A percentile compares a stretch with the other conserved stretches of the same genome.
Evolutionary conservation across 73 alveolate genomes (phyloP).

Genomic region (Paramecium octaurelia): DNA sequence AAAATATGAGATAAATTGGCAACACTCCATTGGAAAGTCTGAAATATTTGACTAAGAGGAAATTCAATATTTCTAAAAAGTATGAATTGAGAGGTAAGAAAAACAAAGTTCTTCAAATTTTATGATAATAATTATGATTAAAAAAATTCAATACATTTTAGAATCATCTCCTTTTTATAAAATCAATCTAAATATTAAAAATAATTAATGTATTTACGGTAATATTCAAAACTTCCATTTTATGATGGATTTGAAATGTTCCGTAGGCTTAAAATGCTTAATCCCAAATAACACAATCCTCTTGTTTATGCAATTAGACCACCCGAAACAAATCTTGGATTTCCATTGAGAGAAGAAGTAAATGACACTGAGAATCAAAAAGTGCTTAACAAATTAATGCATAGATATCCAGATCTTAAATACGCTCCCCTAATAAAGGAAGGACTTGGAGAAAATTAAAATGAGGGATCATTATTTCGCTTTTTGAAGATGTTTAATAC

Average conservation of each 20-base stretch:
- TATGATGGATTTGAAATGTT: constrained; percentile 1
- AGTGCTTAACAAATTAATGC: neutral
- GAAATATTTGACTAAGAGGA: neutral
- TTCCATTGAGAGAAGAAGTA: neutral
- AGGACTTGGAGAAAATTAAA: neutral
- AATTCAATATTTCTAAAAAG: neutral
- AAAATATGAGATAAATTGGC: neutral
- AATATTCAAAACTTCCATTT: neutral
- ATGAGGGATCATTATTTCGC: neutral
- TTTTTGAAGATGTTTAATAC: neutral
- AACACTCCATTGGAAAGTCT: neutral
- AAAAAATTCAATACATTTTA: neutral
- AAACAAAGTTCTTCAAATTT: neutral
- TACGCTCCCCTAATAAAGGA: neutral
- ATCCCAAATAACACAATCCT: neutral
- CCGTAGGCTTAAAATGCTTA: neutral
- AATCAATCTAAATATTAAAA: neutral
- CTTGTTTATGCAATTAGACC: neutral
- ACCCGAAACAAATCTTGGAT: constrained; percentile 18
- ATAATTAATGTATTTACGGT: constrained; percentile 29
- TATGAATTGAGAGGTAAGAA: neutral
- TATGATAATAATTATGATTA: neutral
- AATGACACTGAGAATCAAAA: neutral
- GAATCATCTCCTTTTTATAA: neutral
- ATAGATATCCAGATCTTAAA: constrained; percentile 39